Conservation (phyloP, 2,329 filamentous ascomycete genomes). For the Pseudocercospora fijiensis region DNA sequence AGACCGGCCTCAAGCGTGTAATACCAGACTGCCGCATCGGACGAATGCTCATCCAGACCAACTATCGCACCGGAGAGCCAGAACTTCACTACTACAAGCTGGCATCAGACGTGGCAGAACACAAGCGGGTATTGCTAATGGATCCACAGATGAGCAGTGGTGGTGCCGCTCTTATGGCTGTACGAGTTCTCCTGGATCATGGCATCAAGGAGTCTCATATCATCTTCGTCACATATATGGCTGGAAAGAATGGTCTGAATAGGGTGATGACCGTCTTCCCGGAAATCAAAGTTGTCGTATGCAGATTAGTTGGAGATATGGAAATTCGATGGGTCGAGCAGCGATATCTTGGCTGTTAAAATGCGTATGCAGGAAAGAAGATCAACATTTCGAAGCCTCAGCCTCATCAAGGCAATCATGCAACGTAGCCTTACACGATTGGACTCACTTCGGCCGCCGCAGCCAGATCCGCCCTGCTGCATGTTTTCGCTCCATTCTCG, state of each 20-base stretch:
- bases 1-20: slow-evolving; percentile 82
- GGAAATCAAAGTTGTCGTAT: slow-evolving; percentile 80
- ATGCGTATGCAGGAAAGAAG: background rate
- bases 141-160: slow-evolving; percentile 95
- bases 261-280: slow-evolving; percentile 86
- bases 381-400: background rate
- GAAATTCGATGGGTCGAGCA: slow-evolving; percentile 89
- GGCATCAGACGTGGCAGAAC: slow-evolving; percentile 67
- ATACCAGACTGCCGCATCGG: slow-evolving; percentile 91
- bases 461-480: background rate
- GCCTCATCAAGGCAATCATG: background rate
- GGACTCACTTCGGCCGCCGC: background rate
- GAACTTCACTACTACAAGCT: slow-evolving; percentile 88
- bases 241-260: slow-evolving; percentile 79
- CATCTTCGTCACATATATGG: slow-evolving; percentile 89
- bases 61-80: slow-evolving; percentile 76
- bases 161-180: slow-evolving; percentile 84
- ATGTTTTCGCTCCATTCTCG: background rate
- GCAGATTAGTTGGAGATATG: slow-evolving; percentile 74
- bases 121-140: slow-evolving; percentile 80
- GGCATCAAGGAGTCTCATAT: slow-evolving; percentile 82
- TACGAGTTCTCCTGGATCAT: slow-evolving; percentile 92
- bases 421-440: background rate
- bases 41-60: slow-evolving; percentile 85
- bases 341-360: slow-evolving; percentile 81